Evolutionary conservation across 2,329 filamentous ascomycete species (phyloP), one percentile per base, ranked within the genome.

Genomic region (Cercospora sojina): DNA sequence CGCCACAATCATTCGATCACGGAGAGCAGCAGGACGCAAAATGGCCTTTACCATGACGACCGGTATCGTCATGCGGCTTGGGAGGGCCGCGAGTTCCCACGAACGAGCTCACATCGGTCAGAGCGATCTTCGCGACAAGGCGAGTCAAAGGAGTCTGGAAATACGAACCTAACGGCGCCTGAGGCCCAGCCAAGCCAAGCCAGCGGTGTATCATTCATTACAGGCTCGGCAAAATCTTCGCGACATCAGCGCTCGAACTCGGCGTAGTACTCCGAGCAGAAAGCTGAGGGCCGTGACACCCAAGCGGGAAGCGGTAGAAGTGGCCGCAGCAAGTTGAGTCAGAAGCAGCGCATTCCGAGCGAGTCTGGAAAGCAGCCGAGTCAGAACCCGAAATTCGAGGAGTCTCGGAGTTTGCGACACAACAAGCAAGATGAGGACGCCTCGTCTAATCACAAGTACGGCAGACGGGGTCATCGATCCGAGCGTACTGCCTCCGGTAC

Each of bases 1-100:
- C 67, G 64, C 23, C 68, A 70, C 27, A 72, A 71, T 41, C 70
- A 70, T 65, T 71, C 71, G 3, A 63, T 64, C 23, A 70, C 71
- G 6, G 69, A 70, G 8, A 74, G 70, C 47, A 67, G 66, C 59
- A 63, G 64, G 55, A 67, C 67, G 8, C 59, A 58, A 6, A 58
- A 62, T 8, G 63, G 60, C 0, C 64, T 61, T 8, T 69, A 62
- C 23, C 59, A 64, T n/a, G 60, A 72, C 31, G 59, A 64, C 5
- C 64, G 69, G 9, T 70, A 68, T 58, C 64, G 47, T 5, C 67
- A 68, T 32, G 35, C 68, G 9, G 68, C 64, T 9, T 70, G 70
- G 68, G 64, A 64, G 23, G 64, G 60, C 6, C 60, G 49, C 31
- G 59, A 32, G 7, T 23, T 27, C n/a, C 10, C 27, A 13, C 16